Base-by-base conservation (phyloP, 306 rosid genomes). In the Cucurbita ficifolia region DNA sequence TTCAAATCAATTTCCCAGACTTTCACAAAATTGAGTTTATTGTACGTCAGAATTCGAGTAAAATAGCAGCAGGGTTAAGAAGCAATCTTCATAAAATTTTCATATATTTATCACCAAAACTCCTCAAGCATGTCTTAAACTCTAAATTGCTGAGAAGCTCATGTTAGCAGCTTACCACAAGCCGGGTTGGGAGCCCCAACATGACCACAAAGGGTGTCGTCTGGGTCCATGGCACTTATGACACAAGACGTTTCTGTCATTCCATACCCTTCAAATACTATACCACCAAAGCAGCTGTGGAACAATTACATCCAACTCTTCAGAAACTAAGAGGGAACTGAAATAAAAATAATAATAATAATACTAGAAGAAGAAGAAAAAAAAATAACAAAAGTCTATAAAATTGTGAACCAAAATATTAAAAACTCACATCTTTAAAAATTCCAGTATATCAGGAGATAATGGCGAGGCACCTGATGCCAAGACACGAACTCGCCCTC, bases 401-500 rank as follows among this genome's bases (percentile, higher is more conserved):
- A 43, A 40, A 24, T 7, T 13, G 13, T 4, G 40, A 49, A 24
- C 39, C 21, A 74, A 51, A 74, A 72, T 14, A 39, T 54, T 67
- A 61, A 76, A 73, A 64, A 81, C 92, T 88, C 86, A 95, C 99
- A 95, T 88, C 86, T 79, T 95, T 68, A 95, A 77, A 83, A 95
- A 95, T 39, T 95, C 96, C 99, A 95, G 79, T 70, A 95, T 78
- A 84, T 91, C 99, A 13, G 99, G 90, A 58, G 99, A 95, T 87
- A 95, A 83, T 21, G 99, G 99, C 56, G 99, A 95, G 78, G 99
- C 99, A 76, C 99, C 99, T 46, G 99, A 91, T 67, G 54, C 81
- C 87, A 95, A 83, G 21, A 91, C 59, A 64, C 99, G 99, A 80
- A 95, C 96, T 54, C 97, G 86, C 63, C 99, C 99, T 82, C 99